A percentile compares a stretch with the other conserved stretches of the same genome.
Evolutionary conservation across 805 yeast genomes (phyloP).

Genomic region (Saccharomyces kudriavzevii): DNA sequence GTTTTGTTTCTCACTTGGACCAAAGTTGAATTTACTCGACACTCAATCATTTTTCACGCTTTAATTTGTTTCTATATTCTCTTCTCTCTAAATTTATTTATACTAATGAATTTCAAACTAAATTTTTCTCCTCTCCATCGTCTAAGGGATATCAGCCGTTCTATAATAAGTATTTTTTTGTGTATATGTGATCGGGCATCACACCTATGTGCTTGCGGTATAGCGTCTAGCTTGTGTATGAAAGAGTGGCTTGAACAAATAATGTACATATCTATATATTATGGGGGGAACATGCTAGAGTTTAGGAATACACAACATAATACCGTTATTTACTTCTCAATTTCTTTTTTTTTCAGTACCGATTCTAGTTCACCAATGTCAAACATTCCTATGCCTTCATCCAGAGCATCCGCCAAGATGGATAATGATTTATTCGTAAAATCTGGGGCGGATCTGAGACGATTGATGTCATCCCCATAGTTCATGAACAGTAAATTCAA

Average conservation of each 20-base stretch:
- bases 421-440: slow-evolving; percentile 51
- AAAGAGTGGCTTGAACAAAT: background rate
- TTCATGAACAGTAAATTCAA: slow-evolving; percentile 47
- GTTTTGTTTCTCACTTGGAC: background rate
- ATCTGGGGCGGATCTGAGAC: slow-evolving; percentile 54
- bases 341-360: background rate
- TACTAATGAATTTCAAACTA: background rate
- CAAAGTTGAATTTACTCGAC: background rate
- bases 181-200: no score
- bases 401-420: slow-evolving; percentile 48
- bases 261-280: background rate
- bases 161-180: background rate
- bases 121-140: background rate
- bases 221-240: no score
- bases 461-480: slow-evolving; percentile 55
- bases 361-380: slow-evolving; percentile 30
- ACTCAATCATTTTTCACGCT: background rate
- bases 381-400: slow-evolving; percentile 51
- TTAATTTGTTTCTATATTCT: background rate
- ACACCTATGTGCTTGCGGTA: no score
- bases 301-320: background rate
- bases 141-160: background rate
- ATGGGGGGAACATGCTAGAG: background rate
- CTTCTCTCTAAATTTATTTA: background rate
- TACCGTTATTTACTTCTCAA: background rate